Conservation (phyloP, 192 early-diverging fungal species). For the Entomortierella chlamydospora region DNA sequence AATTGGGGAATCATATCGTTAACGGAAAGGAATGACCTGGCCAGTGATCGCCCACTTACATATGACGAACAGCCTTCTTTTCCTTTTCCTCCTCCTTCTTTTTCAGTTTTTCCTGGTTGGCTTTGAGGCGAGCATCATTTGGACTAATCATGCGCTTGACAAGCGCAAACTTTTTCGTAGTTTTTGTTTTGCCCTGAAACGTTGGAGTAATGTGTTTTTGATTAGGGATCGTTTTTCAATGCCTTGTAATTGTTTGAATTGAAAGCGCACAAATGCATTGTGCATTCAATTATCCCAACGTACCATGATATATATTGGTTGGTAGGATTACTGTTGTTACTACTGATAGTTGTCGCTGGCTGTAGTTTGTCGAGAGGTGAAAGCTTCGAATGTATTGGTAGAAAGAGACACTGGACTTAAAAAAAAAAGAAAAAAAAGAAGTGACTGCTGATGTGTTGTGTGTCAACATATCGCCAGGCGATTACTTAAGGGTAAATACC, state of each 20-base stretch:
- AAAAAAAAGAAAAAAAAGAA: constrained; percentile 26
- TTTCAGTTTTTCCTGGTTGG: constrained; percentile 74
- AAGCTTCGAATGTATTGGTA: background rate
- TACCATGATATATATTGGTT: background rate
- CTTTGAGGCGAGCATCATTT: constrained; percentile 90
- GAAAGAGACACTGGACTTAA: too few relatives aligned
- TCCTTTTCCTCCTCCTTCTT: constrained; percentile 77
- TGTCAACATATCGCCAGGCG: too few relatives aligned
- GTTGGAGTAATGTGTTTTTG: background rate
- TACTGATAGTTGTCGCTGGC: too few relatives aligned
- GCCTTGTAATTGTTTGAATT: too few relatives aligned
- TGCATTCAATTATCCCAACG: too few relatives aligned
- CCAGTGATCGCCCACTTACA: constrained; percentile 39
- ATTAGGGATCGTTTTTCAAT: background rate
- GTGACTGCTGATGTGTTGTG: background rate
- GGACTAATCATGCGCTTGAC: constrained; percentile 94
- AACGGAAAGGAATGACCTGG: background rate
- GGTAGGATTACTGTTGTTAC: background rate
- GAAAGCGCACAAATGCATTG: too few relatives aligned
- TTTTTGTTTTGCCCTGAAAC: constrained; percentile 86
- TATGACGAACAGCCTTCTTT: constrained; percentile 75
- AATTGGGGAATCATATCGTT: too few relatives aligned
- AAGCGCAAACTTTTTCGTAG: constrained; percentile 93
- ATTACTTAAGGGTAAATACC: too few relatives aligned
- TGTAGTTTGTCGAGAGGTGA: background rate